A percentile compares a stretch with the other conserved stretches of the same genome.
Conservation (phyloP, 495 filamentous ascomycete genomes). For the Jackrogersella minutella region DNA sequence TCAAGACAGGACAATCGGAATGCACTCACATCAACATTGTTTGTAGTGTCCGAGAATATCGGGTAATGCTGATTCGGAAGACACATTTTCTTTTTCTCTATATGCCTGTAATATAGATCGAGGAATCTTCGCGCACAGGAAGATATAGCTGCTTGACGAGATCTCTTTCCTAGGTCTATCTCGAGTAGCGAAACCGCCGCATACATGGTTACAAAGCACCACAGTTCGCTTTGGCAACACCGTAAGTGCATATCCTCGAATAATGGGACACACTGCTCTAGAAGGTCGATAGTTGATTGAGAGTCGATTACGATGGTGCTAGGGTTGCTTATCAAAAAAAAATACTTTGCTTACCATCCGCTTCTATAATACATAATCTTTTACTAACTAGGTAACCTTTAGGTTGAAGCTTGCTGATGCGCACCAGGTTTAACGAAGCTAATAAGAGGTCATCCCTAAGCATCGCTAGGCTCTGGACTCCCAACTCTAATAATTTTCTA, state of each 20-base stretch:
- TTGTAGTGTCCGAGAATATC: neutral
- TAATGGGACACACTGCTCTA: slow-evolving; percentile 53
- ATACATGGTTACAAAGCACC: slow-evolving; percentile 56
- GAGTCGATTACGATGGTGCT: slow-evolving; percentile 56
- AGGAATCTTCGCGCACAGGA: slow-evolving; percentile 51
- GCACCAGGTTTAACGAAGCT: slow-evolving; percentile 53
- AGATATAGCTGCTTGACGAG: slow-evolving; percentile 50
- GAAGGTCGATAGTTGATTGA: slow-evolving; percentile 53
- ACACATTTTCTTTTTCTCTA: slow-evolving; percentile 10
- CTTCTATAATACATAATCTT: neutral
- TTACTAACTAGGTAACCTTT: slow-evolving; percentile 40
- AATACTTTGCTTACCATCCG: neutral
- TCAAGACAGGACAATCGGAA: no score
- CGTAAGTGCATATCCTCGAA: slow-evolving; percentile 57
- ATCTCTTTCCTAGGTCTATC: slow-evolving; percentile 50
- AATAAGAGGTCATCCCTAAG: slow-evolving; percentile 52
- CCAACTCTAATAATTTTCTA: slow-evolving; percentile 50
- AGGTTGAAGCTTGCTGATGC: slow-evolving; percentile 55
- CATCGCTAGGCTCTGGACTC: slow-evolving; percentile 52
- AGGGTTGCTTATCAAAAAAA: slow-evolving; percentile 35
- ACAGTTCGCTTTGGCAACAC: slow-evolving; percentile 57
- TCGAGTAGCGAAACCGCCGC: slow-evolving; percentile 53
- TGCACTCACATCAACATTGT: slow-evolving; percentile 4
- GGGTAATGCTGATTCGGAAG: neutral
- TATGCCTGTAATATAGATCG: slow-evolving; percentile 48